Percentiles rank a stretch among this genome's conserved stretches.
These are phyloP conservation scores for Magnaporthales sp. DNA, from an alignment of 2,329 filamentous ascomycete genomes.

Conservation along the genomic window DNA sequence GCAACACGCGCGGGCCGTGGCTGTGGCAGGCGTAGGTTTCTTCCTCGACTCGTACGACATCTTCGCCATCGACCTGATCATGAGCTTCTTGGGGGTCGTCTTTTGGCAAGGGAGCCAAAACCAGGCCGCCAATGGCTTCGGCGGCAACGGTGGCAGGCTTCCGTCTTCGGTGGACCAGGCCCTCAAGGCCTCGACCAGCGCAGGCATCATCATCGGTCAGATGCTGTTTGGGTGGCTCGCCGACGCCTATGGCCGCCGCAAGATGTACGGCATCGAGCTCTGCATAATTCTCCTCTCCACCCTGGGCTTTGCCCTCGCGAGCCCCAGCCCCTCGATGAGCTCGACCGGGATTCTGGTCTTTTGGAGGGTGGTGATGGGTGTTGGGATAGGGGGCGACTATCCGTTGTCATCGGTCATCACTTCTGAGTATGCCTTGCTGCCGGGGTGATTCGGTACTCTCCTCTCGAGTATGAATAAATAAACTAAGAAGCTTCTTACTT, in stretches of 20 bases:
- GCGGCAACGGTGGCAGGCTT: conserved; percentile 38
- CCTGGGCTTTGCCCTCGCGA: conserved; percentile 58
- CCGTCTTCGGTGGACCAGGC: conserved; percentile 64
- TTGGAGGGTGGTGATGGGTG: conserved; percentile 70
- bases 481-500: neutral
- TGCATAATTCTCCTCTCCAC: conserved; percentile 75
- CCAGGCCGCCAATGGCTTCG: neutral
- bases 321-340: conserved; percentile 50
- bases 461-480: neutral
- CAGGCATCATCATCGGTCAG: conserved; percentile 77
- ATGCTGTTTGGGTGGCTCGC: conserved; percentile 71
- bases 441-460: neutral
- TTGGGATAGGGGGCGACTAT: conserved; percentile 71
- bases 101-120: conserved; percentile 44
- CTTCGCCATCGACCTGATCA: conserved; percentile 67
- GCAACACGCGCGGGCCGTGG: conserved; percentile 71
- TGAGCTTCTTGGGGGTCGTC: conserved; percentile 70
- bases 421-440: conserved; percentile 51
- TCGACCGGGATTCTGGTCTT: conserved; percentile 64
- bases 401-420: conserved; percentile 77
- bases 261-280: conserved; percentile 62
- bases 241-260: conserved; percentile 49
- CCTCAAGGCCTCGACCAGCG: conserved; percentile 78
- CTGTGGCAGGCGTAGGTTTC: conserved; percentile 79
- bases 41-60: conserved; percentile 83